Base-by-base conservation (phyloP, 148 eudicot genomes). In the Arbutus unedo region DNA sequence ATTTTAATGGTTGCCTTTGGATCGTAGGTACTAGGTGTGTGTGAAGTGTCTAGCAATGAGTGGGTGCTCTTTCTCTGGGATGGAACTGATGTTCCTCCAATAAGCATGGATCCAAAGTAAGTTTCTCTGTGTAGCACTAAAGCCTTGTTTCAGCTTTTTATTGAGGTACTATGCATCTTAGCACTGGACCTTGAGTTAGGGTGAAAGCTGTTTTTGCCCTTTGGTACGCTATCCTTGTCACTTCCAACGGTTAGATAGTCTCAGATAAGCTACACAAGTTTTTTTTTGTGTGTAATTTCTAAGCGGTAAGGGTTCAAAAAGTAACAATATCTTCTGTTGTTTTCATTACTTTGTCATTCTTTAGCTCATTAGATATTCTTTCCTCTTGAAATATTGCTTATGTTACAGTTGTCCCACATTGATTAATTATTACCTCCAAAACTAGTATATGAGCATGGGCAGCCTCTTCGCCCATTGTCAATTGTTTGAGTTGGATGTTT, bases 81-180 rank as follows among this genome's bases (percentile, higher is more conserved):
- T 78, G 81, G 81, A 78, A 78, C 81, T 59, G 81, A 78, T 78
- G 81, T 43, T 78, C 81, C 81, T 78, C 54, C 71, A 18, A 21
- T 78, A 44, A 59, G 81, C 71, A 44, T 78, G 41, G 59, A 59
- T 78, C 9, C 50, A n/a, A 60, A 45, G 81, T 78, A 60, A 57
- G 81, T 44, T 78, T 56, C 67, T 53, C 47, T 77, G 38, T 41
- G 16, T 78, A 45, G 38, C 38, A 31, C 1, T 25, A 19, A 1
- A n/a, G 60, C 31, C 8, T 51, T 76, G 21, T 55, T 23, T 77
- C 41, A 23, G 18, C 7, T 31, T 55, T 77, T 14, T 53, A 31
- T 50, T 54, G 68, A 62, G 5, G 66, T 77, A 55, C 18, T 45
- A 25, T 76, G 79, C 21, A 10, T 76, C 62, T 76, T 76, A 76